Conservation (phyloP, 169 alveolate species). For the Neospora caninum region DNA sequence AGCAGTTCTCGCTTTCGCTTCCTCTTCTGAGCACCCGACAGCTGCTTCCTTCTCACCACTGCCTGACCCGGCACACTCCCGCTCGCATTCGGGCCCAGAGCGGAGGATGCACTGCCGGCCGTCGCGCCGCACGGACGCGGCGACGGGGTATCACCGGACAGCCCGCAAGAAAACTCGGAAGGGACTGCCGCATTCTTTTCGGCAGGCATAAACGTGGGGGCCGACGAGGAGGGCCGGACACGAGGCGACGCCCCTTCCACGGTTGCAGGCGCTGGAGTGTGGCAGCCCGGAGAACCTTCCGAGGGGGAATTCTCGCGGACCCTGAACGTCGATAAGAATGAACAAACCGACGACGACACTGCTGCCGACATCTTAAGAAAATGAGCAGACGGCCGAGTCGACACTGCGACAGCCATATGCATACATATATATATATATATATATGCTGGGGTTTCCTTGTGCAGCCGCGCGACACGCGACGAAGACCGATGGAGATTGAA, state of each 20-base stretch:
- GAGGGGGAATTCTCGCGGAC: not conserved
- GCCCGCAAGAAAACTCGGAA: not conserved
- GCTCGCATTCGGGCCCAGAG: not conserved
- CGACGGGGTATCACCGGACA: not conserved
- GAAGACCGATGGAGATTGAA: too few relatives aligned
- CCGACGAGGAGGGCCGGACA: not conserved
- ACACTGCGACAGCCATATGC: too few relatives aligned
- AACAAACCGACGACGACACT: not conserved
- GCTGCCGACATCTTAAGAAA: not conserved
- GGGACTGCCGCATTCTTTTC: not conserved
- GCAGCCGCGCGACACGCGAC: too few relatives aligned
- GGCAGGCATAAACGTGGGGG: not conserved
- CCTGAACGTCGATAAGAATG: not conserved
- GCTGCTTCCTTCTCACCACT: constrained; percentile 31
- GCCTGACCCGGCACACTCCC: not conserved
- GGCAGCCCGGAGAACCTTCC: not conserved
- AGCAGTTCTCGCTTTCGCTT: constrained; percentile 20
- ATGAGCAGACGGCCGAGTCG: too few relatives aligned
- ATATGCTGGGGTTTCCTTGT: too few relatives aligned
- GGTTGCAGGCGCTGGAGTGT: not conserved
- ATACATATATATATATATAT: too few relatives aligned
- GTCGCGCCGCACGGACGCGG: not conserved
- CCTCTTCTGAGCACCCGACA: constrained; percentile 28
- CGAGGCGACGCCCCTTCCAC: not conserved
- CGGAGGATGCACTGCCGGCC: not conserved